Conservation (phyloP, 805 yeast genomes). For the Candida palmyrensis region DNA sequence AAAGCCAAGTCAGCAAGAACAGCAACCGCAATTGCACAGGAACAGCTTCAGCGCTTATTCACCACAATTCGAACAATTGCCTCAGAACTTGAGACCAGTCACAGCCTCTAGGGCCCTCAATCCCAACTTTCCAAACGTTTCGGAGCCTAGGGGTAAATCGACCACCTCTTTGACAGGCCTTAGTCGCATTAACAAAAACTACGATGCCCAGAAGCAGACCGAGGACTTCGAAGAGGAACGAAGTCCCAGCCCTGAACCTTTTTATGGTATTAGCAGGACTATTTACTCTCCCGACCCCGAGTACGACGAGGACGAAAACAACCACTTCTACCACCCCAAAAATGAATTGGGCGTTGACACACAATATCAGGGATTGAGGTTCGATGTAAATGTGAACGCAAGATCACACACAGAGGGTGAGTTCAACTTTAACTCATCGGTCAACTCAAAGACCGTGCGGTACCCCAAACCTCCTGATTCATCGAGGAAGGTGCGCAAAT, state of each 20-base stretch:
- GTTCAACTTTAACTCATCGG: neutral
- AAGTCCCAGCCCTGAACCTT: slow-evolving; percentile 1
- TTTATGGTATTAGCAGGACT: no score
- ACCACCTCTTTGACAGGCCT: slow-evolving; percentile 14
- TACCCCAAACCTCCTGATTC: no score
- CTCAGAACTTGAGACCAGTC: neutral
- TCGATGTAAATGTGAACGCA: neutral
- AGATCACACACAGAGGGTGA: neutral
- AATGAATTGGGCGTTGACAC: neutral
- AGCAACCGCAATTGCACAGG: slow-evolving; percentile 2
- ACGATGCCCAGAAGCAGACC: neutral
- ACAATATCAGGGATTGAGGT: no score
- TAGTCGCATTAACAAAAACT: neutral
- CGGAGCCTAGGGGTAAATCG: slow-evolving; percentile 13
- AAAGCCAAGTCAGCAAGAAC: neutral
- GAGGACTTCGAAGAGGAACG: neutral
- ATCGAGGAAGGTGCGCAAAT: slow-evolving; percentile 19
- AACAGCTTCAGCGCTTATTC: slow-evolving; percentile 3
- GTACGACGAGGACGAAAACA: no score
- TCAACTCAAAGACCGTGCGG: neutral
- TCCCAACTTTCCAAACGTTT: slow-evolving; percentile 3
- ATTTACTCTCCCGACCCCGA: slow-evolving; percentile 1
- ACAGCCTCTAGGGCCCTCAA: no score
- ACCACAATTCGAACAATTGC: neutral
- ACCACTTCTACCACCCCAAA: neutral